Evolutionary conservation across 345 rosid genomes (phyloP), one percentile per base, ranked within the genome.

Genomic region (Aquilaria yunnanensis): DNA sequence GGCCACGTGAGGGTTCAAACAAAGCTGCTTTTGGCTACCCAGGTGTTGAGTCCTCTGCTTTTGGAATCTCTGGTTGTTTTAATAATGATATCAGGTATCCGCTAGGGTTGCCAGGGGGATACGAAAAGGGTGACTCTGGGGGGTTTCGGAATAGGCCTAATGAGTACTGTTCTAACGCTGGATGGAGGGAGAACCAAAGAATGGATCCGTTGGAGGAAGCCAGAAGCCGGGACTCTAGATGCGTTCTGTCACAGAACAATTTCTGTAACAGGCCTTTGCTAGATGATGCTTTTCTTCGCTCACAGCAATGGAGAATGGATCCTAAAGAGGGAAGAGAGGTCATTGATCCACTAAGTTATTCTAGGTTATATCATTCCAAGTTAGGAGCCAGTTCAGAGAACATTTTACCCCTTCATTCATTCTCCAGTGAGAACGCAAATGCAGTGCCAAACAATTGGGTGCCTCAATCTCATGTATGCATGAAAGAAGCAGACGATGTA

Each of bases 41-140:
- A 58, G 71, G 71, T 61, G 63, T 67, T 54, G 63, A 60, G 23
- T 3, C 78, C 49, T 65, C 71, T 57, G 41, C 59, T 55, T 54
- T 48, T 46, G 54, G 62, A n/a, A 67, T 51, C 57, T 52, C 75
- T 51, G 46, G 23, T 70, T 56, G 78, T 72, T 48, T 46, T 70
- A 68, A 68, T 51, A 53, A 53, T 65, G 62, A 62, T 34, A 32
- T 61, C 23, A 66, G 69, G 58, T 64, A 60, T 62, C 53, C 75
- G 6, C 70, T 56, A 14, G 78, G 73, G 56, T 51, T 43, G 10
- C 74, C 65, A 50, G 77, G 70, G 55, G 72, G 76, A 51, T 33
- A 56, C 34, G 61, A 62, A 56, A 72, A 55, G 59, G 72, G 51
- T 65, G 65, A 47, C 60, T 72, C 64, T n/a, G 52, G 59, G 85